Evolutionary conservation across 208 protist species (phyloP).

Genomic region (Crithidia fasciculata): DNA sequence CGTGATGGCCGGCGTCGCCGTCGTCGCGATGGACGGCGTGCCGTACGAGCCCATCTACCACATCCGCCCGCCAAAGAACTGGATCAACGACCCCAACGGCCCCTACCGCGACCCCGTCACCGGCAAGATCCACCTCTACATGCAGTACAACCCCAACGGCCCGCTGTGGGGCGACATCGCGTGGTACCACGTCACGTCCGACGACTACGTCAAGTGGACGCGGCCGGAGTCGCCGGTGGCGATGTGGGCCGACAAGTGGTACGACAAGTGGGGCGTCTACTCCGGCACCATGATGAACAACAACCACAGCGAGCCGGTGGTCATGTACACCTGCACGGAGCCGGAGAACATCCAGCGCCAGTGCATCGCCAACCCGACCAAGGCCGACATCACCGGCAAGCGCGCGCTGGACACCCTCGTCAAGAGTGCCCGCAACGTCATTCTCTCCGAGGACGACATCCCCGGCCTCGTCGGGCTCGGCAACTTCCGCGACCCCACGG

Average conservation of each 20-base stretch:
- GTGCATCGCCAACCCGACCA: too few relatives aligned
- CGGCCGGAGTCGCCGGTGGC: too few relatives aligned
- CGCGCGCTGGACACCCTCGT: conserved; percentile 13
- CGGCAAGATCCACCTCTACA: conserved; percentile 6
- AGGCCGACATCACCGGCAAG: too few relatives aligned
- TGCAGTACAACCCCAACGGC: conserved; percentile 65
- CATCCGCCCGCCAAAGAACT: conserved; percentile 20
- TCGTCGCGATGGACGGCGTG: conserved; percentile 21
- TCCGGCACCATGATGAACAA: neutral
- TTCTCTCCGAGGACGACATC: conserved; percentile 36
- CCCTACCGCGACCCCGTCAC: too few relatives aligned
- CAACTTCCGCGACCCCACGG: conserved; percentile 51
- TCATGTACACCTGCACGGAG: conserved; percentile 54
- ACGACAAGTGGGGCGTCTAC: conserved; percentile 1
- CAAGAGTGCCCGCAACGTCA: conserved; percentile 39
- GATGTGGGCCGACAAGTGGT: conserved; percentile 35
- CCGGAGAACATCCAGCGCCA: conserved; percentile 29
- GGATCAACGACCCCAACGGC: too few relatives aligned
- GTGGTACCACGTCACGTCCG: conserved; percentile 57
- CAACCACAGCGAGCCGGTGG: neutral
- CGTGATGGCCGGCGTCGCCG: conserved; percentile 8
- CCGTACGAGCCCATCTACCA: conserved; percentile 42
- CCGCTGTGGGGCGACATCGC: conserved; percentile 42
- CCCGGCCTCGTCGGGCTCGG: conserved; percentile 32
- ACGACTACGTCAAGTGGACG: conserved; percentile 54